Evolutionary conservation across 768 basidiomycete species (phyloP).

Genomic region (Dendrothele bispora): DNA sequence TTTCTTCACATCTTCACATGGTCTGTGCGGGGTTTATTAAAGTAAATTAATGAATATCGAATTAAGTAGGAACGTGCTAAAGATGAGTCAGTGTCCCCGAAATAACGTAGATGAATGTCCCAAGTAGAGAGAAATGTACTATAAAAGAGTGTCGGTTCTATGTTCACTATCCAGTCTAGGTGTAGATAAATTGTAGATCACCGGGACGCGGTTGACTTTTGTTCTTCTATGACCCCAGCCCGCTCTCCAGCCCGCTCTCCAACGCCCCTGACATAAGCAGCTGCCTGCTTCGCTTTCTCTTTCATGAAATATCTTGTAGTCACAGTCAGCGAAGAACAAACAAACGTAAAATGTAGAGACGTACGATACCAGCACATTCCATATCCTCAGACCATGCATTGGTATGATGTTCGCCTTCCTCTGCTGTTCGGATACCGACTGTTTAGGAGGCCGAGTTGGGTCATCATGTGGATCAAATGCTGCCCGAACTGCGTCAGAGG

Average conservation of each 20-base stretch:
- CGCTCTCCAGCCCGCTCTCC: slow-evolving; percentile 1
- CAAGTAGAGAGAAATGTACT: too few species aligned
- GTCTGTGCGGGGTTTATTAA: too few species aligned
- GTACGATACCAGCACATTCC: slow-evolving; percentile 53
- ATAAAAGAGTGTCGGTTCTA: too few species aligned
- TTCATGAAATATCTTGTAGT: slow-evolving; percentile 9
- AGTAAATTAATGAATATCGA: too few species aligned
- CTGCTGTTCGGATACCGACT: slow-evolving; percentile 61
- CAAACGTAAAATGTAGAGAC: slow-evolving; percentile 9
- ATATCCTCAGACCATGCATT: slow-evolving; percentile 55
- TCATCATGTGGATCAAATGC: slow-evolving; percentile 52
- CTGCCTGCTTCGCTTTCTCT: slow-evolving; percentile 9
- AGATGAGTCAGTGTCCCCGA: too few species aligned
- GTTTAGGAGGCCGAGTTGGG: slow-evolving; percentile 43
- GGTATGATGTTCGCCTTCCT: slow-evolving; percentile 37
- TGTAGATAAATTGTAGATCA: too few species aligned
- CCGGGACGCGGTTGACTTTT: neutral
- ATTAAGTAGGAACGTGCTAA: too few species aligned
- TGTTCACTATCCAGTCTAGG: too few species aligned
- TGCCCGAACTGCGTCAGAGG: slow-evolving; percentile 44
- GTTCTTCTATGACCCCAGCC: slow-evolving; percentile 3
- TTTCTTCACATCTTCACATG: slow-evolving; percentile 32
- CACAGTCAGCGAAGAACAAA: slow-evolving; percentile 2
- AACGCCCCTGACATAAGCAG: neutral
- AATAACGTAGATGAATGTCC: too few species aligned